phyloP scores from a whole-genome alignment of 2,329 filamentous ascomycete genomes.

The Aspergillus fischeri region DNA sequence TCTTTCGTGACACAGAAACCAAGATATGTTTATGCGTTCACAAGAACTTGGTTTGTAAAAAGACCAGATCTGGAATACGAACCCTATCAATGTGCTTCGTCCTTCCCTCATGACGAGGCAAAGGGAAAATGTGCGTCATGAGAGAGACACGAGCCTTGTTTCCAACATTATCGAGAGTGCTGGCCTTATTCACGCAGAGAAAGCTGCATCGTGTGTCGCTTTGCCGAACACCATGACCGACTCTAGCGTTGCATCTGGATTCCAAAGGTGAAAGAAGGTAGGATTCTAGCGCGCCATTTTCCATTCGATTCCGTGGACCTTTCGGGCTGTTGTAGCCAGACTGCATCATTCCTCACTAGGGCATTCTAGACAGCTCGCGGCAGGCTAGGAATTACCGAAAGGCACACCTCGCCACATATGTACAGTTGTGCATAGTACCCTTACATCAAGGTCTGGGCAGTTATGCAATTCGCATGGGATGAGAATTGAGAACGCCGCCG shows the following conservation, averaged over 20 bases:
- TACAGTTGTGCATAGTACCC: not conserved
- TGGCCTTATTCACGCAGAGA: not conserved
- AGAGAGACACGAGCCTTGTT: not conserved
- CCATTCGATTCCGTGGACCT: not conserved
- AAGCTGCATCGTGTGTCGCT: not conserved
- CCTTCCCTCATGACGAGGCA: not conserved
- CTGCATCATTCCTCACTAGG: not conserved
- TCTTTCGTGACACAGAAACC: not conserved
- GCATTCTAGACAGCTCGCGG: not conserved
- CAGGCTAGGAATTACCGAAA: not conserved
- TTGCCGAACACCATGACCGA: not conserved
- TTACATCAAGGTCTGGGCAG: not conserved
- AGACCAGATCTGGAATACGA: not conserved
- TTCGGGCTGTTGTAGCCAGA: not conserved
- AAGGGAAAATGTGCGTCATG: not conserved
- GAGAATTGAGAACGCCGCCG: not conserved
- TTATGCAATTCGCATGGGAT: not conserved
- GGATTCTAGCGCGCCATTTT: not conserved
- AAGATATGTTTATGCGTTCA: not conserved
- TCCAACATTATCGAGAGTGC: not conserved
- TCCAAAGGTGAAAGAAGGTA: not conserved
- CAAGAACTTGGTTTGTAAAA: not conserved
- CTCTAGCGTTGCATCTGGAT: not conserved
- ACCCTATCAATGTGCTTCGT: not conserved
- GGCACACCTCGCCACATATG: not conserved